Evolutionary conservation across 805 yeast genomes (phyloP), one percentile per base, ranked within the genome.

Genomic region (Lachancea dasiensis): DNA sequence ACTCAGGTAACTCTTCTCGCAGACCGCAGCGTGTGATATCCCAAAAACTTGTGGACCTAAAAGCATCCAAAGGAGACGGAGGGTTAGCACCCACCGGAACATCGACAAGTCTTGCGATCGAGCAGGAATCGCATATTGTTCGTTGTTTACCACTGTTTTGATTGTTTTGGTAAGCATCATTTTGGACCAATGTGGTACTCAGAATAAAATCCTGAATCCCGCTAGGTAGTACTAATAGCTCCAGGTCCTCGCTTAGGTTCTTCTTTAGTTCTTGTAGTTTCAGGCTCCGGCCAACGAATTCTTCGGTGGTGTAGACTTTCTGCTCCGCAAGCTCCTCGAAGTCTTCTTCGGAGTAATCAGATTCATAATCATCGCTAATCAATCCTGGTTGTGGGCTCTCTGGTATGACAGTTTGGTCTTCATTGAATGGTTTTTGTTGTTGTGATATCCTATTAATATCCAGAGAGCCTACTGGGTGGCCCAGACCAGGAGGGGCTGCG

Each of bases 161-260:
- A 2, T 48, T 39, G 6, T 22, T 10, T 6, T 18, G 15, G 27
- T 46, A 46, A 15, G 57, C 27, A 9, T 44, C 43, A 31, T 51
- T 55, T 10, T 44, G 46, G 31, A 46, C 47, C 14, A 58, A 22
- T 22, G 53, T 50, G 16, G 46, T 49, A 11, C 60, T 55, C 53
- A 60, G 48, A n/a, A 60, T 51, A 23, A 51, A 51, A 36, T 60
- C 61, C 38, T 60, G 60, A 10, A 60, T 53, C 38, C 64, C 64
- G 36, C 55, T 49, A 11, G 64, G 63, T 20, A 60, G 41, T 4
- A 41, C 20, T 9, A 60, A 29, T 11, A 56, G 36, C 18, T 50
- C 54, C 29, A 39, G 44, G 36, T 56, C 50, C 10, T 45, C 36
- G 11, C 34, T 14, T 18, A 48, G 46, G 10, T 27, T 37, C 10